Percentiles rank a stretch among this genome's conserved stretches.
These are phyloP conservation scores for Martiniozyma asiatica DNA, from an alignment of 1,139 yeast species.

Conservation along the genomic window DNA sequence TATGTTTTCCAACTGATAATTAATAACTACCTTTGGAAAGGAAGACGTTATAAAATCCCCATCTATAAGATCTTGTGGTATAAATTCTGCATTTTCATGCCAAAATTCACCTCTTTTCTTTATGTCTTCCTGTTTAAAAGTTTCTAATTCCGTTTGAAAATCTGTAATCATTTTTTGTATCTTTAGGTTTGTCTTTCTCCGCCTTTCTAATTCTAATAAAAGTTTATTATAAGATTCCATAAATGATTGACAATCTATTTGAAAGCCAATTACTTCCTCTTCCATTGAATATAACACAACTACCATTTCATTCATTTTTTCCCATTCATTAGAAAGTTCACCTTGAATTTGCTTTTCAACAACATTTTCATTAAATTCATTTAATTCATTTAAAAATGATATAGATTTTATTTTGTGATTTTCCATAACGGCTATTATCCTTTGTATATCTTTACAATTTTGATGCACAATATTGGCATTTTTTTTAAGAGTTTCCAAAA, in stretches of 20 bases:
- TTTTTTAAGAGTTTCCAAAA: conserved; percentile 20
- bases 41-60: conserved; percentile 14
- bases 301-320: conserved; percentile 7
- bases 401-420: conserved; percentile 18
- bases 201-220: conserved; percentile 37
- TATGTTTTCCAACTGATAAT: conserved; percentile 15
- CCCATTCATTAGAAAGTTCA: conserved; percentile 10
- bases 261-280: conserved; percentile 21
- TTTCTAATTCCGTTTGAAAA: conserved; percentile 27
- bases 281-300: too few species aligned
- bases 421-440: conserved; percentile 17
- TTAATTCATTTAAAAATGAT: conserved; percentile 12
- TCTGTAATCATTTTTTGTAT: conserved; percentile 29
- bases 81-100: conserved; percentile 32
- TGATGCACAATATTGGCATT: conserved; percentile 20
- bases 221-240: conserved; percentile 36
- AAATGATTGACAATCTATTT: conserved; percentile 38
- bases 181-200: conserved; percentile 28
- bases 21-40: conserved; percentile 16
- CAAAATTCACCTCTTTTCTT: conserved; percentile 30
- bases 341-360: conserved; percentile 13
- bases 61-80: conserved; percentile 30
- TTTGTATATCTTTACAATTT: conserved; percentile 21
- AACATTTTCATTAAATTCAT: conserved; percentile 13
- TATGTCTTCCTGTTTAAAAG: conserved; percentile 30